A percentile compares a stretch with the other conserved stretches of the same genome.
These are phyloP conservation scores for Cladophialophora immunda DNA, from an alignment of 2,329 filamentous ascomycete genomes.

Conservation along the genomic window DNA sequence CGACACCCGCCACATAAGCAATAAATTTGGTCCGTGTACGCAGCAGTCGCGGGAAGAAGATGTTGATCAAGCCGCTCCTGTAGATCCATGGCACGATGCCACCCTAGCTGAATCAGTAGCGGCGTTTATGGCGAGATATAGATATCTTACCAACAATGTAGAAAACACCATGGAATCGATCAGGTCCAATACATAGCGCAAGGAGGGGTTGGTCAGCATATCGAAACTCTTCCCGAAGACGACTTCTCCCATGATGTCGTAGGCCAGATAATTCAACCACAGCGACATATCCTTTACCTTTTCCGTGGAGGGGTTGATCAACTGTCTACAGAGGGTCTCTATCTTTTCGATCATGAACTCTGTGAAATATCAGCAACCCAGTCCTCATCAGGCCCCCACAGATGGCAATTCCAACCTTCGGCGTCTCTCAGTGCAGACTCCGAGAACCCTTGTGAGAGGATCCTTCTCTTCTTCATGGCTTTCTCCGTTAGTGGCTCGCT, in stretches of 20 bases:
- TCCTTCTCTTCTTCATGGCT: constrained; percentile 6
- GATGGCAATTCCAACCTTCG: constrained; percentile 17
- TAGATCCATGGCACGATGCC: background rate
- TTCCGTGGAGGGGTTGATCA: constrained; percentile 34
- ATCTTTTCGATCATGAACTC: constrained; percentile 33
- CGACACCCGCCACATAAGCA: background rate
- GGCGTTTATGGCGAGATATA: too few species aligned
- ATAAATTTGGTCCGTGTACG: background rate
- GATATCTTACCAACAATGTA: background rate
- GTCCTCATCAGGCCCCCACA: background rate
- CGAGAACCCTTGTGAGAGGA: constrained; percentile 45
- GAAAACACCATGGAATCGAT: constrained; percentile 3
- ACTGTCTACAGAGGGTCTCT: constrained; percentile 5
- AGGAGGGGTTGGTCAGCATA: constrained; percentile 43
- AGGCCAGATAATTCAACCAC: constrained; percentile 49
- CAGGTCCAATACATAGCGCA: background rate
- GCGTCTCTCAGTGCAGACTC: constrained; percentile 42
- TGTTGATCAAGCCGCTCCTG: background rate
- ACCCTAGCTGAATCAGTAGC: background rate
- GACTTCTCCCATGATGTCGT: constrained; percentile 54
- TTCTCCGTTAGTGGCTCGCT: constrained; percentile 6
- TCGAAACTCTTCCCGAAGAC: constrained; percentile 51
- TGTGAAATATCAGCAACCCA: background rate
- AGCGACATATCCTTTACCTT: constrained; percentile 42
- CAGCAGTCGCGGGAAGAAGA: background rate